Evolutionary conservation across 1,139 yeast species (phyloP), one percentile per base, ranked within the genome.

Genomic region (Yamadazyma trypodendri): DNA sequence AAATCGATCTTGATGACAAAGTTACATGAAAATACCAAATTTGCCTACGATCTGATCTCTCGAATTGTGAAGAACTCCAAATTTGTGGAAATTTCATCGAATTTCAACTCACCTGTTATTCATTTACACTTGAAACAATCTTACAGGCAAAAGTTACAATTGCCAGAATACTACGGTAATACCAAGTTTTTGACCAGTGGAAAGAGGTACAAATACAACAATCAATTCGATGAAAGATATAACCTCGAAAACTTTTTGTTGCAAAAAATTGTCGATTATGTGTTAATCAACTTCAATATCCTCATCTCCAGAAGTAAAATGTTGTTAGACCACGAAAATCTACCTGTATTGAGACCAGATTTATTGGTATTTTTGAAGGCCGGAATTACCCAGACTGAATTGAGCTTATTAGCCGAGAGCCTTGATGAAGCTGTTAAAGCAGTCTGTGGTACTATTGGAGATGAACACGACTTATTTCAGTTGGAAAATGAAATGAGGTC

Each of bases 321-420:
- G 43, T 72, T 88, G 13, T 68, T 82, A 40, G 81, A 78, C 48
- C 95, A 84, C 52, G 97, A 90, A 56, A 64, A 80, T 40, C 72
- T 86, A 45, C 94, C 95, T 3, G 71, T 86, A 31, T 74, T 77
- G 36, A 58, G 60, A 36, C 96, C 94, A 21, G 84, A 84, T 48
- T 68, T 90, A 50, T 73, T 82, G 49, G 56, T 89, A 11, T 70
- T 75, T 48, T 61, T 84, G 35, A 83, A 78, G 50, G 68, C 72
- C 25, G 81, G 77, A 3, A 73, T 81, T 42, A 56, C 75, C 2
- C 56, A 57, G 24, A 61, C 64, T n/a, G 95, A 88, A 46, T 60
- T 84, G 37, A 61, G 60, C 13, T 38, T 35, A 11, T 50, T 60
- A 24, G 46, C 44, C 3, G 32, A 42, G 6, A 43, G 51, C 10